Base-by-base conservation (phyloP, 1,284 basidiomycete species). In the Trichosporon sp. region DNA sequence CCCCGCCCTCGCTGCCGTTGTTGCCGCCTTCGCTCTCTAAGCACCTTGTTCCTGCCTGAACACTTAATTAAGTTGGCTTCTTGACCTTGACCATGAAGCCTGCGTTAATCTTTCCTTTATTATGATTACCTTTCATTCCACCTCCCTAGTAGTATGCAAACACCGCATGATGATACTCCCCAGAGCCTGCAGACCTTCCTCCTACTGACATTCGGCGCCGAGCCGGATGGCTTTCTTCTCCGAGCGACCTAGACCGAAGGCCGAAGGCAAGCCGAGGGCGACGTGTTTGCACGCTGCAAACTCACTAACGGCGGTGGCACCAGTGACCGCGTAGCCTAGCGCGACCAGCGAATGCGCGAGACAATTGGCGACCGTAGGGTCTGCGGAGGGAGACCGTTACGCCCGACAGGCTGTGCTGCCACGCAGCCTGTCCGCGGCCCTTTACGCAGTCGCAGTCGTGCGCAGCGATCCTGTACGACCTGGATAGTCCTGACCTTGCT, bases 1-100 rank as follows among this genome's bases (percentile, higher is more conserved):
- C n/a, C 63, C 67, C 16, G 65, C 65, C 65, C 8, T 70, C 8
- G 71, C 64, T 31, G 71, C 69, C 37, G 67, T 48, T 46, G 71
- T 61, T 26, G 69, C 67, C 46, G 64, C 48, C 54, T 37, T 68
- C 43, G 40, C 61, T 32, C 61, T 73, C 69, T 73, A 70, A 73
- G 59, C 54, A 38, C 6, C 59, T 19, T 40, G 38, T 40, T 40
- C 14, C 59, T n/a, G 59, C 16, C 59, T n/a, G 59, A 63, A 63
- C 59, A 63, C 59, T 63, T 63, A 63, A 63, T 63, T n/a, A 63
- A 63, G 59, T 63, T 37, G 59, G 59, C 59, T 63, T 63, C 35
- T 63, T 63, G 56, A 61, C 31, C 11, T 14, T 43, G 43, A 1
- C 43, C 43, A 51, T 48, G 40, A 35, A 48, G 65, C 38, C 64